Evolutionary conservation across 148 eudicot species (phyloP), one percentile per base, ranked within the genome.

Genomic region (Amaranthus hypochondriacus): DNA sequence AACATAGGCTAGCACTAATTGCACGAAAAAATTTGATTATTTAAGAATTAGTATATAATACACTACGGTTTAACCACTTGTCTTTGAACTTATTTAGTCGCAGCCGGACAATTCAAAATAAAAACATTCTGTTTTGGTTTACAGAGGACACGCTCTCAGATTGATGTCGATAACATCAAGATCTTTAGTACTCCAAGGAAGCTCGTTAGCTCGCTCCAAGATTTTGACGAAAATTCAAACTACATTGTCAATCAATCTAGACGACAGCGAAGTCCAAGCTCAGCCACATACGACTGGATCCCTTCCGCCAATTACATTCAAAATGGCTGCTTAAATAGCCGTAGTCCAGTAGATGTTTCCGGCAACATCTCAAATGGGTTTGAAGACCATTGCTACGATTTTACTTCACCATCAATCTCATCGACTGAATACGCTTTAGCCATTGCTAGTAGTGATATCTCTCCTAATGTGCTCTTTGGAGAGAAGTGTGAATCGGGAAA

Each of bases 151-250:
- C 81, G 75, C 66, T 84, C 95, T 68, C 86, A 73, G 72, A 78
- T 85, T 48, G 86, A 79, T 67, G 77, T 80, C 6, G 88, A 89
- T 63, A 84, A 76, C 64, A 61, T 89, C 66, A 86, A 81, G 81
- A 83, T 94, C 56, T 91, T 84, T 74, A 73, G 86, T 42, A 91
- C 98, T 48, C 97, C 96, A 53, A 87, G 93, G 78, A 89, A 87
- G 80, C 98, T 91, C 42, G 80, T 91, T 62, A 85, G 61, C 60
- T 88, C 93, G n/a, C 93, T 89, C 71, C 97, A 91, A 73, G 90
- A 86, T 74, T 81, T 81, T 71, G 88, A 82, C 66, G 85, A 63
- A 55, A 62, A 71, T 56, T 78, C 83, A 54, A 63, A 84, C 78
- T 80, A 81, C 68, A 77, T 80, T 50, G 81, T 59, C 68, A 82